Evolutionary conservation across 2,329 filamentous ascomycete species (phyloP).

Genomic region (Talaromyces sp.): DNA sequence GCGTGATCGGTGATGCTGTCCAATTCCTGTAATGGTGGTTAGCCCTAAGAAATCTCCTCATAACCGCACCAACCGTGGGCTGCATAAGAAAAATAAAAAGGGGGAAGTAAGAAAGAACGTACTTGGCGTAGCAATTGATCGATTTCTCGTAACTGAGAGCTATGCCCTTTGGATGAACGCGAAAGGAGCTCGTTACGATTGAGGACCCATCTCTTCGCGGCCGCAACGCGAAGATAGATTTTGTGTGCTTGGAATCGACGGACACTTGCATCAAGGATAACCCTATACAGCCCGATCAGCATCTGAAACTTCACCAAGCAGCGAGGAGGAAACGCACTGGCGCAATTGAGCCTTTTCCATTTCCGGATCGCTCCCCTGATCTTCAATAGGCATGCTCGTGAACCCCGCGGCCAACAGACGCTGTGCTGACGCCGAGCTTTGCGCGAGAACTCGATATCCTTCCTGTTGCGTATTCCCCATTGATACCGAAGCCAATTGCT

Average conservation of each 20-base stretch:
- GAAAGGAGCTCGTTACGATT: constrained; percentile 50
- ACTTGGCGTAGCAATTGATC: constrained; percentile 52
- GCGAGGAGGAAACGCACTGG: constrained; percentile 25
- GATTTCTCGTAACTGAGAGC: constrained; percentile 50
- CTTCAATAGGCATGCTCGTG: constrained; percentile 27
- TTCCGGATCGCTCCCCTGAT: constrained; percentile 47
- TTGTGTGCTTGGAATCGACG: constrained; percentile 63
- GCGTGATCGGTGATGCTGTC: constrained; percentile 57
- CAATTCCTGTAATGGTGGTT: constrained; percentile 50
- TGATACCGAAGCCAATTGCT: constrained; percentile 52
- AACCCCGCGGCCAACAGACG: constrained; percentile 54
- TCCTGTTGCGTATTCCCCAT: constrained; percentile 59
- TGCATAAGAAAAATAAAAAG: not conserved
- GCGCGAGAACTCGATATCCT: constrained; percentile 58
- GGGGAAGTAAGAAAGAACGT: constrained; percentile 26
- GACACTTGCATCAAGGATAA: constrained; percentile 60
- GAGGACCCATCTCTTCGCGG: constrained; percentile 60
- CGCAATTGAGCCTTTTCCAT: constrained; percentile 57
- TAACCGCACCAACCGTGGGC: not conserved
- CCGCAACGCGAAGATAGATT: constrained; percentile 59
- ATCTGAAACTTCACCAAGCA: not conserved
- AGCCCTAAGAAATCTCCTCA: not conserved
- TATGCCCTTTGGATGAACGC: constrained; percentile 50
- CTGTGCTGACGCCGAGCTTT: constrained; percentile 57
- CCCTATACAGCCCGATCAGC: constrained; percentile 40